These are phyloP conservation scores for Grifola frondosa DNA, from an alignment of 1,284 basidiomycete genomes.

Conservation along the genomic window DNA sequence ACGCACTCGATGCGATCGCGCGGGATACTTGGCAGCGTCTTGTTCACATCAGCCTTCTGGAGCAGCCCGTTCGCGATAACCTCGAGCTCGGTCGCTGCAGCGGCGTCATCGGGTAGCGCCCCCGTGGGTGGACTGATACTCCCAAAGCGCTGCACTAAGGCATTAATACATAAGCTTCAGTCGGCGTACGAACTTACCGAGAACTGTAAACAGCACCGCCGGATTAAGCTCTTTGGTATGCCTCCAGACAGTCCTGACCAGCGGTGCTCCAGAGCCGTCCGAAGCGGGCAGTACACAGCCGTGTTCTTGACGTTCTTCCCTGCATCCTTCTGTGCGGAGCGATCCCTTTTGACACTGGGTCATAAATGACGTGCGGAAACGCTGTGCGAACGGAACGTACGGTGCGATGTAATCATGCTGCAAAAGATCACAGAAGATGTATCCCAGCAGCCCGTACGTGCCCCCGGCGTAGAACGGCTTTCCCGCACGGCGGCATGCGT, in stretches of 20 bases:
- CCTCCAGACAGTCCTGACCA: slow-evolving; percentile 72
- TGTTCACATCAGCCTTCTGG: slow-evolving; percentile 64
- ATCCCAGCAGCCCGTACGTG: slow-evolving; percentile 90
- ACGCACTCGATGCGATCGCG: slow-evolving; percentile 59
- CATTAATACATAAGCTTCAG: slow-evolving; percentile 1
- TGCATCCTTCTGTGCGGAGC: slow-evolving; percentile 59
- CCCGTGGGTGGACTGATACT: slow-evolving; percentile 67
- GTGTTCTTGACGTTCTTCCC: slow-evolving; percentile 64
- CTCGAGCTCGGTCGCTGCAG: slow-evolving; percentile 57
- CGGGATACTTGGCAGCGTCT: slow-evolving; percentile 55
- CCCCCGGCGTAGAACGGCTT: slow-evolving; percentile 89
- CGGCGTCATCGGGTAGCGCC: slow-evolving; percentile 54
- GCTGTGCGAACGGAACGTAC: slow-evolving; percentile 47
- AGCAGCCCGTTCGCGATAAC: slow-evolving; percentile 62
- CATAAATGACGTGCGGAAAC: slow-evolving; percentile 11
- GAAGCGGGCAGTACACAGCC: slow-evolving; percentile 64
- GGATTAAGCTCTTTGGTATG: slow-evolving; percentile 82
- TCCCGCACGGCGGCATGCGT: slow-evolving; percentile 64
- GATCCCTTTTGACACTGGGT: slow-evolving; percentile 47
- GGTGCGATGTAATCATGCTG: slow-evolving; percentile 81
- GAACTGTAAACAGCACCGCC: slow-evolving; percentile 63
- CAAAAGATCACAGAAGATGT: slow-evolving; percentile 91
- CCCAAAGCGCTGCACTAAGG: slow-evolving; percentile 69
- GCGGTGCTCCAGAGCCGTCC: slow-evolving; percentile 63
- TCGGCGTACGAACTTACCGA: slow-evolving; percentile 52